Evolutionary conservation across 2,329 filamentous ascomycete genomes (phyloP).

Genomic region (Dactylonectria macrodidyma): DNA sequence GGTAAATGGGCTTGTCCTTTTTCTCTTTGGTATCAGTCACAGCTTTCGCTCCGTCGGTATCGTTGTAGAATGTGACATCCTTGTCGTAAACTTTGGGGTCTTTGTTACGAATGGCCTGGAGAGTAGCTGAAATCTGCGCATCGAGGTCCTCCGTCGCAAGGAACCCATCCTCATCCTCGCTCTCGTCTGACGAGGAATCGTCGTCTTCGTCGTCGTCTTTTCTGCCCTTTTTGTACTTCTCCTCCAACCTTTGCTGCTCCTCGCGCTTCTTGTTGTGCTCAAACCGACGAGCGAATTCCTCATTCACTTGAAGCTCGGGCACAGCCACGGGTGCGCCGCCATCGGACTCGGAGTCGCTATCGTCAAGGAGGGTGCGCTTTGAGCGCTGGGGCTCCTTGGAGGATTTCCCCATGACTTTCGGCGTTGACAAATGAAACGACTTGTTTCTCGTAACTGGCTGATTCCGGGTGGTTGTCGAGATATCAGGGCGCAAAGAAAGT

Average conservation of each 20-base stretch:
- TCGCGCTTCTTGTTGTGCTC: constrained; percentile 98
- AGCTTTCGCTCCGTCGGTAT: constrained; percentile 67
- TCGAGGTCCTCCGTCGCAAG: constrained; percentile 89
- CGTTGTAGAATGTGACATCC: constrained; percentile 82
- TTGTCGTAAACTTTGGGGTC: constrained; percentile 93
- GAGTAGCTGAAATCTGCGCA: constrained; percentile 86
- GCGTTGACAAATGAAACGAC: not conserved
- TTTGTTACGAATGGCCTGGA: constrained; percentile 90
- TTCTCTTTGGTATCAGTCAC: constrained; percentile 60
- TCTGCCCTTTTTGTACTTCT: constrained; percentile 77
- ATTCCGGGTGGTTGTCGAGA: not conserved
- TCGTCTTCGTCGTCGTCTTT: constrained; percentile 63
- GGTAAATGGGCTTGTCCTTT: constrained; percentile 86
- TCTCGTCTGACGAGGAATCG: constrained; percentile 81
- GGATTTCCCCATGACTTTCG: constrained; percentile 35
- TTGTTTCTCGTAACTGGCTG: not conserved
- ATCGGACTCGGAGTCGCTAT: constrained; percentile 66
- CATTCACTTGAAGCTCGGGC: constrained; percentile 83
- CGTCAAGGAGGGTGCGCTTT: constrained; percentile 69
- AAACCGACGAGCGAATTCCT: constrained; percentile 89
- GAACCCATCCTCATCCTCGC: constrained; percentile 92
- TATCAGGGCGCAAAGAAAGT: constrained; percentile 11
- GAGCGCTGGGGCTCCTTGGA: constrained; percentile 52
- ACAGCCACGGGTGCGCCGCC: constrained; percentile 58
- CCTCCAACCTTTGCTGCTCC: constrained; percentile 86